Percentiles rank a stretch among this genome's conserved stretches.
Evolutionary conservation across 257 asterid genomes (phyloP).

Genomic region (Apocynum venetum): DNA sequence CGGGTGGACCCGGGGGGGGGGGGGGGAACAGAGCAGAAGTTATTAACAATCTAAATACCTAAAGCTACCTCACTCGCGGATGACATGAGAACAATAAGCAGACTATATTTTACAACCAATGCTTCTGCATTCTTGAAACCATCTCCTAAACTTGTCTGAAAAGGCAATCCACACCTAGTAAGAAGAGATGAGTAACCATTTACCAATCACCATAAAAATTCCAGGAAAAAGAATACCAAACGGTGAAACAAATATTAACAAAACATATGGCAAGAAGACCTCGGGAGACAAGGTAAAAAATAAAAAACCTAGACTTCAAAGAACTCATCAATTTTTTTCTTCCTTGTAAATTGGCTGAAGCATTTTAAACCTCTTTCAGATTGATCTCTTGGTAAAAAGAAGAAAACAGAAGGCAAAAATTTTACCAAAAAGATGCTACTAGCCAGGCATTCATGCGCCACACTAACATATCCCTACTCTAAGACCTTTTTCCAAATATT

Average conservation of each 20-base stretch:
- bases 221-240: neutral
- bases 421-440: slow-evolving; percentile 27
- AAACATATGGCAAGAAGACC: neutral
- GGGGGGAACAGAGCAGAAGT: too few relatives aligned
- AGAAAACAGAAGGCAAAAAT: slow-evolving; percentile 13
- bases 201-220: too few relatives aligned
- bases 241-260: neutral
- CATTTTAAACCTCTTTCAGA: slow-evolving; percentile 24
- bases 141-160: too few relatives aligned
- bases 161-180: too few relatives aligned
- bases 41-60: too few relatives aligned
- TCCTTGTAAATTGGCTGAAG: slow-evolving; percentile 33
- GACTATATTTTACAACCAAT: too few relatives aligned
- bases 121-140: too few relatives aligned
- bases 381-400: slow-evolving; percentile 21
- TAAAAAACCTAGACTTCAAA: slow-evolving; percentile 4
- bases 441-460: slow-evolving; percentile 20
- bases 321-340: slow-evolving; percentile 24
- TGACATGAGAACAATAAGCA: too few relatives aligned
- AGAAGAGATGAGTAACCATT: neutral
- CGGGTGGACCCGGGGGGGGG: too few relatives aligned
- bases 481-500: slow-evolving; percentile 21
- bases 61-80: too few relatives aligned
- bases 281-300: neutral
- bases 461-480: slow-evolving; percentile 35